A percentile compares a stretch with the other conserved stretches of the same genome.
phyloP scores from a whole-genome alignment of 345 rosid species.

The Erodium maritimum region DNA sequence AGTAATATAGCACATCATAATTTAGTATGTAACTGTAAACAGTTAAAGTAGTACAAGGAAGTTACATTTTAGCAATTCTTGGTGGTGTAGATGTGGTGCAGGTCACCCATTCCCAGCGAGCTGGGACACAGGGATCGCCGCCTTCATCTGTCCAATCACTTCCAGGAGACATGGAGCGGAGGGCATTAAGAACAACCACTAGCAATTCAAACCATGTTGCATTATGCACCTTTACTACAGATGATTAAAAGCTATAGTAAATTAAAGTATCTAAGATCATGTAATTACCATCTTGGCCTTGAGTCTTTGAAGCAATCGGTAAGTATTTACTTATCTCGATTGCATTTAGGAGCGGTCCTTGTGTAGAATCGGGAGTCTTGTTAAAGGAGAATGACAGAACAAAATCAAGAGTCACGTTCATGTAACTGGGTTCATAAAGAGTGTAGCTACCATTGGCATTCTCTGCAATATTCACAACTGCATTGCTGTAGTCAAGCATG shows the following conservation, averaged over 20 bases:
- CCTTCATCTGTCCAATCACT: conserved; percentile 53
- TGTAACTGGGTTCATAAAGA: conserved; percentile 96
- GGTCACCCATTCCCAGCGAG: conserved; percentile 67
- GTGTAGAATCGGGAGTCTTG: conserved; percentile 71
- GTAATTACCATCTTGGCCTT: conserved; percentile 50
- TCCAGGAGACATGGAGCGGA: conserved; percentile 37
- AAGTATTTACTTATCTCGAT: conserved; percentile 84
- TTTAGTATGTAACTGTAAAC: background rate
- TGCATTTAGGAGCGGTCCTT: conserved; percentile 80
- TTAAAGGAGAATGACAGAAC: conserved; percentile 64
- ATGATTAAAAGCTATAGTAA: background rate
- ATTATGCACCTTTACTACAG: no score
- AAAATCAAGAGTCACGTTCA: conserved; percentile 71
- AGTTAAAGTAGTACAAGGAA: conserved; percentile 5
- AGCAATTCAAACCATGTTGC: conserved; percentile 10
- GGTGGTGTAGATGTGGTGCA: conserved; percentile 63
- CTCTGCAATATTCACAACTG: conserved; percentile 91
- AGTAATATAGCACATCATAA: background rate
- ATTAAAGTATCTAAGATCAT: background rate
- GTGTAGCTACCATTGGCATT: conserved; percentile 85
- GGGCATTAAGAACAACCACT: conserved; percentile 52
- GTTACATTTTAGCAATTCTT: conserved; percentile 86
- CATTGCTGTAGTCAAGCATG: conserved; percentile 65
- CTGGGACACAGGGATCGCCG: conserved; percentile 92
- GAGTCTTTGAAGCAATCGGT: conserved; percentile 52